These are phyloP conservation scores for Arthrobotrys sphaeroides DNA, from an alignment of 2,329 filamentous ascomycete species.

Conservation along the genomic window DNA sequence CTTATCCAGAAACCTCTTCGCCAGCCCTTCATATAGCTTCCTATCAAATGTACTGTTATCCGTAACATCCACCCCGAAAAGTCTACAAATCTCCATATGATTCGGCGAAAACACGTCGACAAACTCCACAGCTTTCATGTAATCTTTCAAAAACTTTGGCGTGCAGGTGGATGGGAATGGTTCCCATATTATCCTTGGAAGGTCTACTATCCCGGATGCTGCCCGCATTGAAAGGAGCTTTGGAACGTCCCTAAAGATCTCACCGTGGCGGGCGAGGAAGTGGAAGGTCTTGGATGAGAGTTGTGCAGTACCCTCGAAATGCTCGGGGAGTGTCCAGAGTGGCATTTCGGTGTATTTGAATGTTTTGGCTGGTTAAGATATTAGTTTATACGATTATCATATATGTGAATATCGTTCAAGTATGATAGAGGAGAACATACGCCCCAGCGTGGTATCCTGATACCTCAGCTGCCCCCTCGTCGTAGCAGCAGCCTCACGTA, in stretches of 20 bases:
- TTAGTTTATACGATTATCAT: no score
- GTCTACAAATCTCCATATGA: conserved; percentile 59
- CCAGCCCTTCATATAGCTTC: conserved; percentile 16
- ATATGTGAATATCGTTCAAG: no score
- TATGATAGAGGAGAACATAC: conserved; percentile 9
- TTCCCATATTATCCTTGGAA: conserved; percentile 34
- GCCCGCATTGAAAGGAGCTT: conserved; percentile 52
- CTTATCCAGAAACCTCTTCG: conserved; percentile 52
- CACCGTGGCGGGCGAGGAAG: conserved; percentile 55
- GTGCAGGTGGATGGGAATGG: conserved; percentile 53
- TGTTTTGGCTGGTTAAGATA: conserved; percentile 15
- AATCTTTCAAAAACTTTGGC: conserved; percentile 57
- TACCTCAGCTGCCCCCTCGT: conserved; percentile 30
- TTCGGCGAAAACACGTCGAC: conserved; percentile 62
- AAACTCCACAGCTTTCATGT: conserved; percentile 55
- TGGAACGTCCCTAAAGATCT: conserved; percentile 54
- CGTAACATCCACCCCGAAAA: conserved; percentile 54
- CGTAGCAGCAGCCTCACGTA: conserved; percentile 4
- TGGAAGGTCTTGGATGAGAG: conserved; percentile 57
- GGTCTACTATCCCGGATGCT: conserved; percentile 14
- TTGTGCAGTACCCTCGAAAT: conserved; percentile 24
- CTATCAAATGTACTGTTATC: conserved; percentile 7
- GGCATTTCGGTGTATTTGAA: conserved; percentile 31
- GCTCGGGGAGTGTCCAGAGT: conserved; percentile 29
- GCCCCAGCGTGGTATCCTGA: conserved; percentile 28